Conservation (phyloP, 306 rosid genomes). For the Begonia peltatifolia region DNA sequence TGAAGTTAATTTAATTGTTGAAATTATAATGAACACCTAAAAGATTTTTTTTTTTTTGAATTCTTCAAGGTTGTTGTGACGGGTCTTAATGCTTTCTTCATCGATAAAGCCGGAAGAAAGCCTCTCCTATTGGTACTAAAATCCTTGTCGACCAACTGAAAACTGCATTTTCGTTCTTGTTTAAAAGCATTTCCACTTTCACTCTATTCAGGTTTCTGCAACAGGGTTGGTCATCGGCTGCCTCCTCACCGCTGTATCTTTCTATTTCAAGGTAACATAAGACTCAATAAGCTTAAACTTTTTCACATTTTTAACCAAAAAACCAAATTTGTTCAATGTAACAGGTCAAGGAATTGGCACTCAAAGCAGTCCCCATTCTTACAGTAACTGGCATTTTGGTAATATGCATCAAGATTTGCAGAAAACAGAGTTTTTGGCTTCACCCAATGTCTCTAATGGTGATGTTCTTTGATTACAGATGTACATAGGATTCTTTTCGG, state of each 20-base stretch:
- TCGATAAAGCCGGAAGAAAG: constrained; percentile 74
- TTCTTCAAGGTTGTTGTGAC: constrained; percentile 48
- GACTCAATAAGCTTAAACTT: neutral
- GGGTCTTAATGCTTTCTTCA: constrained; percentile 38
- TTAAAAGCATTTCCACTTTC: constrained; percentile 4
- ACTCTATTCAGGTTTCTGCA: constrained; percentile 40
- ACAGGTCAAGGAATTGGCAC: constrained; percentile 43
- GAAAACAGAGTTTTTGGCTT: no score
- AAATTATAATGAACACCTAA: no score
- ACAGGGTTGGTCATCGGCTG: constrained; percentile 59
- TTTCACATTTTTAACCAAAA: constrained; percentile 5
- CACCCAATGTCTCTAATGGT: no score
- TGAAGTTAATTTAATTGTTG: neutral
- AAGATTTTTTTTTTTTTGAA: neutral
- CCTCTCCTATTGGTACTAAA: constrained; percentile 59
- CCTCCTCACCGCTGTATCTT: constrained; percentile 43
- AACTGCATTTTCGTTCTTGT: neutral
- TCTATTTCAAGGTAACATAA: constrained; percentile 55
- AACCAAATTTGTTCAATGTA: constrained; percentile 9
- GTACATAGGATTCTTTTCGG: constrained; percentile 48
- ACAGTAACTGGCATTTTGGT: constrained; percentile 69
- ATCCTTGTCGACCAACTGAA: neutral
- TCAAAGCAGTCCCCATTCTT: constrained; percentile 38
- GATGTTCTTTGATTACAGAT: constrained; percentile 25
- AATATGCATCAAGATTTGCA: neutral